Percentiles rank a stretch among this genome's conserved stretches.
Conservation (phyloP, 768 basidiomycete genomes). For the Boletus rubescentipes region DNA sequence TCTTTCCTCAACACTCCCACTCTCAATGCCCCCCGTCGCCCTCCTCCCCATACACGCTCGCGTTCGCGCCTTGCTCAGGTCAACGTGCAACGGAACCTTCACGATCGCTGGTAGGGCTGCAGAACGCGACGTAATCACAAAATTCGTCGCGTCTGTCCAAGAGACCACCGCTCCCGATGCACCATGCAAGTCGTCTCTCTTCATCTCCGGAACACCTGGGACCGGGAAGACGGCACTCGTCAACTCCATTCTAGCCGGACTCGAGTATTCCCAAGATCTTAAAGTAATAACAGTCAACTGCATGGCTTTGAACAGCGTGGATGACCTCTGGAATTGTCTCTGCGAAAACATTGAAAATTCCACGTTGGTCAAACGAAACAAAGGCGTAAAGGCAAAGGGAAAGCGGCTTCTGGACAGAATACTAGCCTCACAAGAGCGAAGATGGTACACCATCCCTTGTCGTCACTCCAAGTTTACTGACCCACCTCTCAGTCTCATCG, state of each 20-base stretch:
- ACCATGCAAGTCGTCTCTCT: conserved; percentile 51
- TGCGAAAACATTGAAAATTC: conserved; percentile 49
- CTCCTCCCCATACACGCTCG: conserved; percentile 54
- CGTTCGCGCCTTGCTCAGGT: conserved; percentile 66
- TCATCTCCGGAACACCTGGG: conserved; percentile 91
- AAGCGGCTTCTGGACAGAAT: conserved; percentile 48
- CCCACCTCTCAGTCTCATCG: conserved; percentile 52
- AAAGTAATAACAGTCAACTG: conserved; percentile 70
- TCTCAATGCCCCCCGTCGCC: conserved; percentile 47
- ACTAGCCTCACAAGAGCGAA: conserved; percentile 42
- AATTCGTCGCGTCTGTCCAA: conserved; percentile 61
- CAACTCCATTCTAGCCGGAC: conserved; percentile 55
- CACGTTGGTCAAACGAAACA: conserved; percentile 36
- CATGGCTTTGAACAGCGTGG: conserved; percentile 70
- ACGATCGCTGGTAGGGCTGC: conserved; percentile 65
- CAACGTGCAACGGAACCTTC: conserved; percentile 58
- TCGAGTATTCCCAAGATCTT: conserved; percentile 39
- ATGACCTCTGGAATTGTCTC: conserved; percentile 69
- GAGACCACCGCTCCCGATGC: conserved; percentile 21
- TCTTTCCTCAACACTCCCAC: conserved; percentile 51
- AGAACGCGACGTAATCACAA: conserved; percentile 57
- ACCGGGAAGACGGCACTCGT: conserved; percentile 90
- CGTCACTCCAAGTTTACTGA: conserved; percentile 18
- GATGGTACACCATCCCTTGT: conserved; percentile 44
- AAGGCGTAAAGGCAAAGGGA: conserved; percentile 44